Evolutionary conservation across 129 eudicot genomes (phyloP), one percentile per base, ranked within the genome.

Genomic region (Chrysanthemum seticuspe): DNA sequence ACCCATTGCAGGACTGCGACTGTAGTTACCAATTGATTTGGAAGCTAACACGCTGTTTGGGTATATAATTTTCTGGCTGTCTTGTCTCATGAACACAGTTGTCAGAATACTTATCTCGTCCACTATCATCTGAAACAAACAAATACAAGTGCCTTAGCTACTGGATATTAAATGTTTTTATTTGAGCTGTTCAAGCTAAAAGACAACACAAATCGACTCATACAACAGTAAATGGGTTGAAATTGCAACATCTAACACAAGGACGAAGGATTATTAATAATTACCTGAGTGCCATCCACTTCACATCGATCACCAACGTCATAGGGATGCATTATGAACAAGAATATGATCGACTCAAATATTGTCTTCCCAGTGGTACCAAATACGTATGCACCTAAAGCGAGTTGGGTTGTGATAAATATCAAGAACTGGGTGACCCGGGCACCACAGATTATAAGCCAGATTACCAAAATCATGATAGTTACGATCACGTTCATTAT

Each of bases 301-400:
- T 68, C 72, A 68, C 72, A 68, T 3, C 72, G 72, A 14, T 68
- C 72, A 50, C 72, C 72, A 49, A 68, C 72, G 14, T 68, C 72
- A 10, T 68, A 68, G 31, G 72, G 72, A 25, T 68, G 72, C 72
- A 68, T 49, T 13, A 68, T 2, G 27, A 68, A 68, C 21, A 68
- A 68, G 19, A 68, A 68, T 50, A 68, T 8, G 21, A 68, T 50
- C 2, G 72, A 68, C 61, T 68, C 72, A 23, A 68, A 27, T 25
- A 68, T 44, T 19, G 40, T 34, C 61, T 68, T 68, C 13, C 59
- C 72, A 4, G 72, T 50, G 48, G 51, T 51, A 68, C 72, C 72
- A 68, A 68, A 23, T n/a, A 68, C 61, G 1, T 68, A 68, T 25
- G 44, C 72, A 1, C 59, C 72, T 27, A 68, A 7, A 13, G 72